Evolutionary conservation across 179 eudicot genomes (phyloP), one percentile per base, ranked within the genome.

Genomic region (Patellifolia procumbens): DNA sequence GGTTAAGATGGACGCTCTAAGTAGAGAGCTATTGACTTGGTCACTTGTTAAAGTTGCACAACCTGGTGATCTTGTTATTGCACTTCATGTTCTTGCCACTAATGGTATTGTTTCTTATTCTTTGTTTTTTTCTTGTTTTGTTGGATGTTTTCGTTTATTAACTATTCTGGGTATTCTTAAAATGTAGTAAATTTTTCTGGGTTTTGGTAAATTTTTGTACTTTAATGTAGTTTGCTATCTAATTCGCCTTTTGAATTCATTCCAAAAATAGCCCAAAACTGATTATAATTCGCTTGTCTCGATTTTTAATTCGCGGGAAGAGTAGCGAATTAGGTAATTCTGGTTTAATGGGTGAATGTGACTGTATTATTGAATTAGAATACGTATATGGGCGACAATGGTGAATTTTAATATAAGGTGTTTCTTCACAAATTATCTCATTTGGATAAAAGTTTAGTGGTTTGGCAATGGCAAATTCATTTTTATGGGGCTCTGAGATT

Each of bases 21-120:
- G 98, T 79, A 83, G 84, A 63, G 97, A 91, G 83, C 63, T 91
- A 34, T 84, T 93, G 9, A 93, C 98, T 46, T 93, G 97, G 98
- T 86, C 97, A 17, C 84, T 93, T 19, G 97, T 93, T 46, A 93
- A 93, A 70, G 88, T 85, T 28, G 91, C 98, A 70, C 80, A 82
- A 8, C 88, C 91, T 72, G 95, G 95, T 76, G 98, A 93, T 82
- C 86, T 83, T 68, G 89, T 93, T n/a, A 72, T 93, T 49, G 98
- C 94, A 72, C 89, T 91, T 62, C 98, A 93, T 82, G 91, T 90
- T 71, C 82, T 93, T 16, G 69, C 46, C 46, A 70, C 82, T 29
- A 80, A 86, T 56, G 98, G 97, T 94, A 83, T 43, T n/a, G 48
- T 7, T 51, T 74, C 13, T 70, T 46, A 7, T 68, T 1, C 46